Base-by-base conservation (phyloP, 495 filamentous ascomycete species). In the Penicillium subrubescens region DNA sequence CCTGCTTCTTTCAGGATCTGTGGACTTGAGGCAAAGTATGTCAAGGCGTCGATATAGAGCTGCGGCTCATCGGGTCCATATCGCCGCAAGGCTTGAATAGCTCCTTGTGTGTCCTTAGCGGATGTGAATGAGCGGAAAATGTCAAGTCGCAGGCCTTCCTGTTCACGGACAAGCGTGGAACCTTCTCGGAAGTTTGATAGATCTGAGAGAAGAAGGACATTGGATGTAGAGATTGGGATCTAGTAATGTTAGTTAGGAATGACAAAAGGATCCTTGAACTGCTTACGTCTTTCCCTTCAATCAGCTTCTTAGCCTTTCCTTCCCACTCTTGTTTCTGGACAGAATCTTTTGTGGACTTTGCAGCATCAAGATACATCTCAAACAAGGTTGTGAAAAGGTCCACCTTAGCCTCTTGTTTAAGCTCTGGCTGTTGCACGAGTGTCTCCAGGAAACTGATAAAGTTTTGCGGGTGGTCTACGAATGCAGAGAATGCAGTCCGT, bases 51-150 rank as follows among this genome's bases (percentile, higher is more conserved):
- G 1, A 95, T 87, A 67, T 99, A 99, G 17, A 99, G 85, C 65
- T 96, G 90, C 0, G 96, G 95, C 69, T 97, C 95, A 59, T 94
- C 87, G 0, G 90, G 88, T 0, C 96, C 96, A 71, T 99, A 99
- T 75, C 95, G 96, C 52, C 85, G 85, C 48, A 99, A 80, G 0
- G 96, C 95, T 70, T 88, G 88, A 68, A 98, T 92, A 8, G 94
- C 93, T 41, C 95, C 95, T 10, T 84, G 82, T 1, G 95, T 98
- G 70, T 99, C 95, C 33, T 93, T 92, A 23, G 94, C 94, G 0
- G 93, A 89, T 6, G 94, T 97, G 74, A 97, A 97, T 0, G 95
- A 97, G 25, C 95, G 89, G 80, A 99, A 98, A 61, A 99, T 97
- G 74, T 99, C 96, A 50, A 94, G 94, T 15, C 89, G 86, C 8